Conservation (phyloP, 345 rosid species). For the Jatropha curcas region DNA sequence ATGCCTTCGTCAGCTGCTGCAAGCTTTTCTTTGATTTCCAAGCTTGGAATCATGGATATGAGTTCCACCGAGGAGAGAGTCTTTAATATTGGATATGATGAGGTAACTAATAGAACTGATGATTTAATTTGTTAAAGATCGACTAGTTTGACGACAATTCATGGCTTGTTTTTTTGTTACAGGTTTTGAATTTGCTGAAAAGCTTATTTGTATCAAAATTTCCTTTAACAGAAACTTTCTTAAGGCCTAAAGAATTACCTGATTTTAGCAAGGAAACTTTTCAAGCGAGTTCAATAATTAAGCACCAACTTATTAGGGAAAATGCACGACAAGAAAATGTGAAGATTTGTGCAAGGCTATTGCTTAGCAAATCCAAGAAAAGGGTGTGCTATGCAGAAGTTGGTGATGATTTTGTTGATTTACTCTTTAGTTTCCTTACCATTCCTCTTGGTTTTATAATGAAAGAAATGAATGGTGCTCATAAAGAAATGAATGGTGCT, state of each 20-base stretch:
- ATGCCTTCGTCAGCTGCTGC: constrained; percentile 14
- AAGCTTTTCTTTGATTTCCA: constrained; percentile 14
- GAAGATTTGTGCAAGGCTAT: constrained; percentile 16
- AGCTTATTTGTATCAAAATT: constrained; percentile 16
- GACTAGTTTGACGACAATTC: no score
- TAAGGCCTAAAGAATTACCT: background rate
- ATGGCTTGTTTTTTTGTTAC: constrained; percentile 16
- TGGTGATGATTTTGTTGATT: constrained; percentile 27
- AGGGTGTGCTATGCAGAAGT: constrained; percentile 26
- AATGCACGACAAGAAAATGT: background rate
- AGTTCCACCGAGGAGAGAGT: constrained; percentile 14
- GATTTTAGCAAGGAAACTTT: background rate
- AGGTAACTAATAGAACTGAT: no score
- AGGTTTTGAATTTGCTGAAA: constrained; percentile 28
- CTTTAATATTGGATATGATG: background rate
- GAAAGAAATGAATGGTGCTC: constrained; percentile 7
- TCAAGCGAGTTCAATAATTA: background rate
- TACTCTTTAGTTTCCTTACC: constrained; percentile 34
- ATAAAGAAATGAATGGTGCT: no score
- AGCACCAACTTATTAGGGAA: background rate
- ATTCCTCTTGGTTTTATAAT: constrained; percentile 26
- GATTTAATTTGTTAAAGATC: no score
- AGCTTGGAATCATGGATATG: constrained; percentile 10
- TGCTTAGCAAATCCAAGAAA: constrained; percentile 25
- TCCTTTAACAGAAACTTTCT: constrained; percentile 20